Base-by-base conservation (phyloP, 2,329 filamentous ascomycete species). In the Colletotrichum incanum region DNA sequence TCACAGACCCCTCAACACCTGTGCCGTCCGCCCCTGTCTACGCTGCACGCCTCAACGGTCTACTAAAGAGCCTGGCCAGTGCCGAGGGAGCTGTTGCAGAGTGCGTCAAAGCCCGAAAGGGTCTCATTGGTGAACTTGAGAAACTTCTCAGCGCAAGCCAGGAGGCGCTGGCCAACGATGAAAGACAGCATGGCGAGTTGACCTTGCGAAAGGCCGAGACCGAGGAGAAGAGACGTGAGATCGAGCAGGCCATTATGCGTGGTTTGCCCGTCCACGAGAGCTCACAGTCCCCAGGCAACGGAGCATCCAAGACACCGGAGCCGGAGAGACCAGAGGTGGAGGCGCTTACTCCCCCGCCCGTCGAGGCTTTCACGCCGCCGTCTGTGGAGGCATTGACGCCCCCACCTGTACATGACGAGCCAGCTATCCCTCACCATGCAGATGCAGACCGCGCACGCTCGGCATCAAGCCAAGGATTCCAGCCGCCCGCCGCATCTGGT, bases 31-130 rank as follows among this genome's bases (percentile, higher is more conserved):
- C 95, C 0, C 95, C 96, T 1, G 95, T 99, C 26, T 94, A 97
- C 79, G 96, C 96, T 2, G 96, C 96, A 18, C 93, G 94, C 37
- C 89, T 99, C 11, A 95, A 94, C 75, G 93, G 94, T 3, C 87
- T 99, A n/a, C 88, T 98, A 65, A 98, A 96, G 84, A 93, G 92
- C 8, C 88, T 99, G 23, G 94, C 94, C 26, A 94, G 90, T 74
- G 96, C 96, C 4, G 95, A 99, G 82, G 94, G 91, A 66, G 95
- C 96, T 0, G 93, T 98, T 1, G 92, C 93, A 2, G 94, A 98
- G 77, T 94, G 93, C 76, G 94, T 99, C 79, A 95, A 96, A 79
- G 94, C 95, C 2, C 92, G 96, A 18, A 90, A 91, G 75, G 89
- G 90, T 12, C 87, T 99, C 37, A 92, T 98, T 47, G 88, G 89